Evolutionary conservation across 306 rosid genomes (phyloP).

Genomic region (Clitoria ternatea): DNA sequence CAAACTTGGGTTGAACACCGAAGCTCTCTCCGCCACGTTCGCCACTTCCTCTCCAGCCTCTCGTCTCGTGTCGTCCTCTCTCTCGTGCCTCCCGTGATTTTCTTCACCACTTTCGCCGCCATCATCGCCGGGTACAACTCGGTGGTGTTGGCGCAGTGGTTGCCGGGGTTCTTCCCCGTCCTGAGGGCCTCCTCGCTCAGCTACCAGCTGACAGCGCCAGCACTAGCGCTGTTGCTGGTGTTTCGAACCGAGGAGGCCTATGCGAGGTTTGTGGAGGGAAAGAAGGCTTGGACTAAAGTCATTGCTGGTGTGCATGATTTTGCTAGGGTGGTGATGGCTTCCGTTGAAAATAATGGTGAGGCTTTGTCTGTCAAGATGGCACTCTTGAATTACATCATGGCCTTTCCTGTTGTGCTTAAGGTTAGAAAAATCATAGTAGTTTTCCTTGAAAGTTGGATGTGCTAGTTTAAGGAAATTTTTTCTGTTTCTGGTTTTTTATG

Average conservation of each 20-base stretch:
- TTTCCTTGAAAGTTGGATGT: too few relatives aligned
- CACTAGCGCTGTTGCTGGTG: slow-evolving; percentile 74
- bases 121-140: slow-evolving; percentile 63
- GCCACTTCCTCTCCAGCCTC: slow-evolving; percentile 66
- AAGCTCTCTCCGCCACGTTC: slow-evolving; percentile 81
- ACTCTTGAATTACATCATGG: slow-evolving; percentile 68
- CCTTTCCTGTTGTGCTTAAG: slow-evolving; percentile 80
- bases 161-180: slow-evolving; percentile 56
- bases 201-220: slow-evolving; percentile 86
- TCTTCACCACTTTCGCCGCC: slow-evolving; percentile 60
- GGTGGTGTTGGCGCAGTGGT: slow-evolving; percentile 43
- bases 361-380: slow-evolving; percentile 54
- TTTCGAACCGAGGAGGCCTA: slow-evolving; percentile 90
- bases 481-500: too few relatives aligned
- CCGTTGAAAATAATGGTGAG: too few relatives aligned
- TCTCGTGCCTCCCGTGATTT: slow-evolving; percentile 65
- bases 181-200: slow-evolving; percentile 65
- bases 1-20: slow-evolving; percentile 65
- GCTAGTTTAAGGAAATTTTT: too few relatives aligned
- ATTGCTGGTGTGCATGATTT: slow-evolving; percentile 61
- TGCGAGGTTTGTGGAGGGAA: slow-evolving; percentile 75
- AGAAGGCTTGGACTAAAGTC: slow-evolving; percentile 79
- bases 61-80: slow-evolving; percentile 82
- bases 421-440: too few relatives aligned
- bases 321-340: slow-evolving; percentile 50